Base-by-base conservation (phyloP, 2,329 filamentous ascomycete species). In the Phialophora chinensis region DNA sequence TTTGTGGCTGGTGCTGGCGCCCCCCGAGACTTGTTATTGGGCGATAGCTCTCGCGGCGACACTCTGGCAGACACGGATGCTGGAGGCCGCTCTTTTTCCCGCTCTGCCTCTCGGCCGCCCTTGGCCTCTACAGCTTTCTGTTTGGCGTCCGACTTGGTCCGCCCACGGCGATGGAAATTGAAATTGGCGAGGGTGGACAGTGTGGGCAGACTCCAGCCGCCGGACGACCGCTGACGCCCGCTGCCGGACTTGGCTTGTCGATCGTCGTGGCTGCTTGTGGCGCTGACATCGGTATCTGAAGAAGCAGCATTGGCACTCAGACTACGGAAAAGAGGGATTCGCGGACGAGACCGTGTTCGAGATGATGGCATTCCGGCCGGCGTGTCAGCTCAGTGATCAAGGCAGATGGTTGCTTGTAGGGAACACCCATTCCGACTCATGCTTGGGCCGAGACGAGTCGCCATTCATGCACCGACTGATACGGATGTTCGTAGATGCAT, bases 261-360 rank as follows among this genome's bases (percentile, higher is more conserved):
- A 20, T 53, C 49, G 33, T 50, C 49, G 8, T 64, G 44, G 25
- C 44, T 53, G 27, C 31, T 35, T 23, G 60, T 55, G 55, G 47
- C 50, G 42, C 60, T 49, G 53, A 44, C 55, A 25, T 66, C 29
- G 33, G 14, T n/a, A 54, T 60, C 42, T 31, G 33, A 27, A 49
- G 62, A 33, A 31, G 62, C 62, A 31, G 65, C 59, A 52, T 55
- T 66, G 55, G 65, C 66, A 63, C 68, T 70, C 53, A 66, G 58
- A 60, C 66, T 70, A 59, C 68, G 66, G 42, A 70, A 66, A 14
- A 70, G 61, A 38, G 66, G 66, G 23, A 68, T 50, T 20, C 55
- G 60, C 31, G 66, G 57, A 14, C 66, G 53, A 38, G 66, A 60
- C 3, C 65, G 65, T 27, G 56, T 27, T 55, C 60, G 62, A 27